Evolutionary conservation across 2,329 filamentous ascomycete genomes (phyloP).

Genomic region (Nemania diffusa): DNA sequence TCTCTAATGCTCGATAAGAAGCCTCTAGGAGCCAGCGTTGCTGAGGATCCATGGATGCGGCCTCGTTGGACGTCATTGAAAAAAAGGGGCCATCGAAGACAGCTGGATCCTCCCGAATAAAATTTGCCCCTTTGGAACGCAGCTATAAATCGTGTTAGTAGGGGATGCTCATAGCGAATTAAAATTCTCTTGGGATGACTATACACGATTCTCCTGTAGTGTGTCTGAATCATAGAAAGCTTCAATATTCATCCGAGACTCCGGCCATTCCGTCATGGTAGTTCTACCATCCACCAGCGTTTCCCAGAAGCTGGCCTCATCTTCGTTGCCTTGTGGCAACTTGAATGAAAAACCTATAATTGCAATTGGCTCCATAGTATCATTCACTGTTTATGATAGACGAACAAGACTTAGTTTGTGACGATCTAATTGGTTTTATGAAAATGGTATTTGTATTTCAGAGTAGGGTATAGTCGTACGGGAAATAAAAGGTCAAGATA

Average conservation of each 20-base stretch:
- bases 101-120: conserved; percentile 1
- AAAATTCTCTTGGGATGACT: neutral
- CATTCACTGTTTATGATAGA: neutral
- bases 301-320: conserved; percentile 50
- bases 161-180: no score
- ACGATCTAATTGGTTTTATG: no score
- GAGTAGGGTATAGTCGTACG: no score
- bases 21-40: conserved; percentile 33
- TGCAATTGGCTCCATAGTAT: conserved; percentile 35
- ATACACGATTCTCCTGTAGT: neutral
- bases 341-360: conserved; percentile 53
- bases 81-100: conserved; percentile 14
- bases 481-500: no score
- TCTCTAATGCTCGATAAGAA: conserved; percentile 32
- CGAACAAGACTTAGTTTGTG: no score
- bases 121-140: neutral
- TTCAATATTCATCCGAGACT: neutral
- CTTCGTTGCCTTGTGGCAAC: conserved; percentile 50
- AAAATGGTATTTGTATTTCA: no score
- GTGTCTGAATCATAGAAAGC: neutral
- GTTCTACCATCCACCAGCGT: neutral
- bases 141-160: neutral
- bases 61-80: conserved; percentile 5
- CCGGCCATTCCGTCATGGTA: neutral
- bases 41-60: conserved; percentile 27